A percentile compares a stretch with the other conserved stretches of the same genome.
Conservation (phyloP, 352 stramenopile genomes). For the Phytophthora capsici region DNA sequence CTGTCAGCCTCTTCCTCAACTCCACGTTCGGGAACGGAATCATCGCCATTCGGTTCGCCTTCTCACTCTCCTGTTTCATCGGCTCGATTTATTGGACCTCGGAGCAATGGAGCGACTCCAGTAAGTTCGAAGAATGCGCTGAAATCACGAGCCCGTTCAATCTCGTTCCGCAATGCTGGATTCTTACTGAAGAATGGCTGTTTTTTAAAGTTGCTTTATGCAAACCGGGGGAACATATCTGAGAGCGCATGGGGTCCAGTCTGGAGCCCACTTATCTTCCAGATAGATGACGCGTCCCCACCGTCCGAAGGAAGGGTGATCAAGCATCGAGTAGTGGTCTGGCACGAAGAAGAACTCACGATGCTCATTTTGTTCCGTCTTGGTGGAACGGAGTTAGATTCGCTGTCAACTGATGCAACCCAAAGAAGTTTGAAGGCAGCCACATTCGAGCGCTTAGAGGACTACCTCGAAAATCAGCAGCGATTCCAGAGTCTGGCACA, state of each 20-base stretch:
- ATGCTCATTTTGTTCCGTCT: constrained; percentile 46
- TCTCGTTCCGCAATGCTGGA: constrained; percentile 60
- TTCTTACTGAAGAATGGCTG: constrained; percentile 56
- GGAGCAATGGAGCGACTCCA: constrained; percentile 12
- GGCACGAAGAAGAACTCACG: constrained; percentile 62
- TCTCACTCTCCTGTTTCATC: constrained; percentile 28
- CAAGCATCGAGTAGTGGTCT: constrained; percentile 44
- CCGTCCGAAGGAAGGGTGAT: background rate
- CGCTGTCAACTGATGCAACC: background rate
- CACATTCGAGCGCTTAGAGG: constrained; percentile 31
- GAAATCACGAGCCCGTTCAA: constrained; percentile 43
- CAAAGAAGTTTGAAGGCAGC: constrained; percentile 2
- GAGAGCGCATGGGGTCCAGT: constrained; percentile 24
- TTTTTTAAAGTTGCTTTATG: constrained; percentile 45
- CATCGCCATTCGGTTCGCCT: constrained; percentile 23
- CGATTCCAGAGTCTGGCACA: constrained; percentile 47
- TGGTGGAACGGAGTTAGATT: background rate
- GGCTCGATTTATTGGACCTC: constrained; percentile 5
- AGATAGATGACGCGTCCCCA: background rate
- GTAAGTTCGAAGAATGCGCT: constrained; percentile 25
- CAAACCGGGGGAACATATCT: constrained; percentile 8
- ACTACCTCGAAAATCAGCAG: constrained; percentile 35
- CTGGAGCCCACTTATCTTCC: constrained; percentile 54
- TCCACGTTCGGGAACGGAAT: constrained; percentile 13
- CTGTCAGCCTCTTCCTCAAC: constrained; percentile 11